Evolutionary conservation across 2,329 filamentous ascomycete genomes (phyloP).

Genomic region (Botrytis aclada): DNA sequence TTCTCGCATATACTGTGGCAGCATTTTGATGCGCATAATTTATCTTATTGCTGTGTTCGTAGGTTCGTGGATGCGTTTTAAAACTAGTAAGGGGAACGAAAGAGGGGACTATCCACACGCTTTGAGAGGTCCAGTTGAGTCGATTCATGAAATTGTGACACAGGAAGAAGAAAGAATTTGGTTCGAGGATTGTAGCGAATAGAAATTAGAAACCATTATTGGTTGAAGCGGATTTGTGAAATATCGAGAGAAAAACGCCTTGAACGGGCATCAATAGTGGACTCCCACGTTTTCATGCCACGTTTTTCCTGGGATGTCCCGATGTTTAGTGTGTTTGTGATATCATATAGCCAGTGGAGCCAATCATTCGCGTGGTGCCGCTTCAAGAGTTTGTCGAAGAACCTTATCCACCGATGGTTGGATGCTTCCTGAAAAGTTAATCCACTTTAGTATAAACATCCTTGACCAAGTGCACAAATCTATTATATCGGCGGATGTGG

Average conservation of each 20-base stretch:
- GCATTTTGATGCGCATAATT: background rate
- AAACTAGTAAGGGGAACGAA: background rate
- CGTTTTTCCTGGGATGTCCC: slow-evolving; percentile 12
- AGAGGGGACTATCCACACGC: background rate
- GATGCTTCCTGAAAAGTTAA: background rate
- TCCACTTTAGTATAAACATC: background rate
- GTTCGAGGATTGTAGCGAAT: background rate
- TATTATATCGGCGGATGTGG: slow-evolving; percentile 13
- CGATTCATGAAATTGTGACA: background rate
- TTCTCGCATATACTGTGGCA: background rate
- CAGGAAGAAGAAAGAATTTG: background rate
- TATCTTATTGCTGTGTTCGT: background rate
- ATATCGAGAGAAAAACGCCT: background rate
- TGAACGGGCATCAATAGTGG: slow-evolving; percentile 16
- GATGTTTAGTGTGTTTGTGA: background rate
- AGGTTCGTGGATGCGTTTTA: background rate
- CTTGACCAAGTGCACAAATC: background rate
- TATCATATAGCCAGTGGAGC: background rate
- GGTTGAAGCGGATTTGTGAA: background rate
- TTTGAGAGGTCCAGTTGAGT: background rate
- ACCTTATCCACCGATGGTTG: background rate
- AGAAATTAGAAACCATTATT: background rate
- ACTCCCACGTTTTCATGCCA: slow-evolving; percentile 19
- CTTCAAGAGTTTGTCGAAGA: background rate
- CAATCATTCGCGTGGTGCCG: background rate